Evolutionary conservation across 1,139 yeast species (phyloP), one percentile per base, ranked within the genome.

Genomic region (Barnettozyma hawaiiensis): DNA sequence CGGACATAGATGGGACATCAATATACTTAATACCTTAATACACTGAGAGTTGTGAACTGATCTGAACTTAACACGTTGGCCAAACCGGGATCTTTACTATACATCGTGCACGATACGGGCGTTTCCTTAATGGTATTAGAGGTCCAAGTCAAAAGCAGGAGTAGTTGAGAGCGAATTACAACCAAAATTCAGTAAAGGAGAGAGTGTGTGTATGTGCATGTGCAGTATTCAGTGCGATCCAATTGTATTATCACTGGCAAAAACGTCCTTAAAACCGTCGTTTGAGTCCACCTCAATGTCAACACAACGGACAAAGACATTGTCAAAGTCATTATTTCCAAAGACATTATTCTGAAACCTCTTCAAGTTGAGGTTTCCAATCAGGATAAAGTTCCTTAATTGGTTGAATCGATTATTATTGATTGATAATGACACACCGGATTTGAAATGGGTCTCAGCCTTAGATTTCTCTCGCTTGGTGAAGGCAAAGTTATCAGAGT

Each of bases 361-460:
- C 9, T 38, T 40, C 20, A 44, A 37, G 6, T 39, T 38, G n/a
- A 49, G 31, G 27, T 47, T 46, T 10, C 51, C 51, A 34, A 49
- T 42, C 4, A 47, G 24, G 7, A 46, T 47, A 3, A 47, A 31
- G 33, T 43, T 46, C 14, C 22, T 38, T 11, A 49, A 31, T 5
- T 29, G 18, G 6, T 44, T 37, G 15, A 47, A 41, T 4, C 33
- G 15, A 14, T 49, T 47, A 2, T 37, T 26, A 14, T 21, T 20
- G 0, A 47, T 21, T 9, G 43, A 38, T 23, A 46, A 41, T 6
- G 28, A 33, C 3, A 31, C 16, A 23, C 43, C 41, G 3, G 43
- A 37, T 20, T 41, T 44, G 19, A 38, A 40, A 19, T 35, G 35
- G 12, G 39, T 29, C 28, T 33, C 31, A 2, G 37, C 18, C 12